Percentiles rank a stretch among this genome's conserved stretches.
phyloP scores from a whole-genome alignment of 2,329 filamentous ascomycete species.

The Sphaerostilbella broomeana region DNA sequence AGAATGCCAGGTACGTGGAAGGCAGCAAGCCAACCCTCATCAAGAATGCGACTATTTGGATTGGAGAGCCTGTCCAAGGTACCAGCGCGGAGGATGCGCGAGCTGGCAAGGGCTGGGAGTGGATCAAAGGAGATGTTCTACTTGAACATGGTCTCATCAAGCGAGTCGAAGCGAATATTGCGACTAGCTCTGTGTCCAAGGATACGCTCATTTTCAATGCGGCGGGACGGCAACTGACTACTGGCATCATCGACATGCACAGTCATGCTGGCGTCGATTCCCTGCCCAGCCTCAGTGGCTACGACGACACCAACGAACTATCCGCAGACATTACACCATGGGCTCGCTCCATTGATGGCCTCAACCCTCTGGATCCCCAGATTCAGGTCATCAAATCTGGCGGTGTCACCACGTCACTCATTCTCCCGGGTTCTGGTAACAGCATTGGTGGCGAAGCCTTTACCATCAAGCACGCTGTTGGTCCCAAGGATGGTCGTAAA shows the following conservation, averaged over 20 bases:
- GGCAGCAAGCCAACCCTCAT: slow-evolving; percentile 56
- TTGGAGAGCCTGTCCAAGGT: slow-evolving; percentile 51
- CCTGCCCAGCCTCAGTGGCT: slow-evolving; percentile 49
- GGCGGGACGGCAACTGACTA: slow-evolving; percentile 54
- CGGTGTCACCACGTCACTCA: slow-evolving; percentile 62
- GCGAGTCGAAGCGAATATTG: slow-evolving; percentile 41
- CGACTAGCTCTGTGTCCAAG: slow-evolving; percentile 34
- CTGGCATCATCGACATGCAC: slow-evolving; percentile 67
- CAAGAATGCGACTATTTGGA: slow-evolving; percentile 60
- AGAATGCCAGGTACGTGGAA: slow-evolving; percentile 54
- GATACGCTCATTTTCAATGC: slow-evolving; percentile 50
- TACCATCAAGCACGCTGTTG: slow-evolving; percentile 61
- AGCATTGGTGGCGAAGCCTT: slow-evolving; percentile 68
- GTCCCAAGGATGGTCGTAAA: slow-evolving; percentile 49
- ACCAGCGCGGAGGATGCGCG: slow-evolving; percentile 46
- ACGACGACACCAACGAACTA: slow-evolving; percentile 57
- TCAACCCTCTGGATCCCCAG: slow-evolving; percentile 58
- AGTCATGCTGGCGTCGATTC: slow-evolving; percentile 56
- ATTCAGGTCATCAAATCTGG: slow-evolving; percentile 65
- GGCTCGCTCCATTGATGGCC: slow-evolving; percentile 58
- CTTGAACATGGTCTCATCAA: slow-evolving; percentile 56
- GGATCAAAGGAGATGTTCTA: slow-evolving; percentile 54
- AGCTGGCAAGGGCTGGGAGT: slow-evolving; percentile 53
- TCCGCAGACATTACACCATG: slow-evolving; percentile 60
- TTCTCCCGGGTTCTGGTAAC: slow-evolving; percentile 64